These are phyloP conservation scores for Nicotiana rustica DNA, from an alignment of 305 asterid genomes.

Conservation along the genomic window DNA sequence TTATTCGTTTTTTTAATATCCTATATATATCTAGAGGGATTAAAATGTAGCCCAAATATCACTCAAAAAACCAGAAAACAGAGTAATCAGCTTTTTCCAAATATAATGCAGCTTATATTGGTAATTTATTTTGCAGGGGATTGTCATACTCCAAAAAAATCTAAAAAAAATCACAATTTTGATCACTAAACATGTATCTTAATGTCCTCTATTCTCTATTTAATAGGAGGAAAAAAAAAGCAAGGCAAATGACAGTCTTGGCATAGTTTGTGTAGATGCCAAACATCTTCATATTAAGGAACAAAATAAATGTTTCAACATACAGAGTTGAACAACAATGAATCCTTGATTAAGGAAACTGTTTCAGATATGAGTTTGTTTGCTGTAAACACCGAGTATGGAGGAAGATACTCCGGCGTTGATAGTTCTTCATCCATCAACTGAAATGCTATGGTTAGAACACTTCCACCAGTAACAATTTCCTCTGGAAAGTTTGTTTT, in stretches of 20 bases:
- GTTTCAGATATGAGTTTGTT: constrained; percentile 50
- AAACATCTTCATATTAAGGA: neutral
- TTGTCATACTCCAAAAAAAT: too few relatives aligned
- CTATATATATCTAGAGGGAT: neutral
- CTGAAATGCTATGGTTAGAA: constrained; percentile 56
- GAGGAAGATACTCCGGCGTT: constrained; percentile 46
- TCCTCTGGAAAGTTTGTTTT: neutral
- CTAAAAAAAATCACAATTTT: too few relatives aligned
- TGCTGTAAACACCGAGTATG: constrained; percentile 46
- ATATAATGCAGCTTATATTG: too few relatives aligned
- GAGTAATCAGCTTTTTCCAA: too few relatives aligned
- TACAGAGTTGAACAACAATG: constrained; percentile 35
- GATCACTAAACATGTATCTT: too few relatives aligned
- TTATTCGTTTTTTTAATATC: neutral
- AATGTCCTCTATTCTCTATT: too few relatives aligned
- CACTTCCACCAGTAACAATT: constrained; percentile 34
- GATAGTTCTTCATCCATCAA: constrained; percentile 52
- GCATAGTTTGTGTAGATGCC: neutral
- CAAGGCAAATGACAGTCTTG: neutral
- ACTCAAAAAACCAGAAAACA: neutral
- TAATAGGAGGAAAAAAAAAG: neutral
- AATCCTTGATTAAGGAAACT: constrained; percentile 45
- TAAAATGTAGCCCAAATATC: neutral
- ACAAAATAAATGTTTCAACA: neutral
- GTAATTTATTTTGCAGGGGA: too few relatives aligned